Evolutionary conservation across 768 basidiomycete species (phyloP).

Genomic region (Lentinula edodes): DNA sequence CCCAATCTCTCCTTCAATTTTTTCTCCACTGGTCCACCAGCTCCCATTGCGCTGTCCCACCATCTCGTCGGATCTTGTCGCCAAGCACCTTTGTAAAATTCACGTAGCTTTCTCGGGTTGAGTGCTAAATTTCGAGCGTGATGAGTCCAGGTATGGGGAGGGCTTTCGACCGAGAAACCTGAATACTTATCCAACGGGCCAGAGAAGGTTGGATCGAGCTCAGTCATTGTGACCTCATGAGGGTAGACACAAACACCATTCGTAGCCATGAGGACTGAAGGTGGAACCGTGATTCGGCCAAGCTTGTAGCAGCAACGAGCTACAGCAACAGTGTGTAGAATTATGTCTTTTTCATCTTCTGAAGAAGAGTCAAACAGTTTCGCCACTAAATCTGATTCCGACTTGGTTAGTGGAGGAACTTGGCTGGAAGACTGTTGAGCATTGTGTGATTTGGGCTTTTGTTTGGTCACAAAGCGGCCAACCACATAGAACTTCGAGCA

Average conservation of each 20-base stretch:
- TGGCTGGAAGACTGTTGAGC: neutral
- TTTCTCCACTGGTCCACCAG: constrained; percentile 36
- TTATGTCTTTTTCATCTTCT: constrained; percentile 56
- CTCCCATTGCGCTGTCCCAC: constrained; percentile 57
- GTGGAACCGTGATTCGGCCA: constrained; percentile 70
- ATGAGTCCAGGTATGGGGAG: constrained; percentile 44
- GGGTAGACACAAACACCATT: constrained; percentile 47
- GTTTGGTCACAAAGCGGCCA: constrained; percentile 4
- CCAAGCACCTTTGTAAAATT: constrained; percentile 57
- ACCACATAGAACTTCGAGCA: constrained; percentile 1
- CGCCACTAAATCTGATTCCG: neutral
- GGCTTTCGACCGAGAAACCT: constrained; percentile 34
- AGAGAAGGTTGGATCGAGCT: neutral
- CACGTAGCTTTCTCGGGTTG: constrained; percentile 21
- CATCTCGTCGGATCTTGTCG: constrained; percentile 54
- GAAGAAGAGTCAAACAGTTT: constrained; percentile 15
- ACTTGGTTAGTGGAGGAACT: neutral
- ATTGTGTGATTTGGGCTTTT: neutral
- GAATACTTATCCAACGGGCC: constrained; percentile 20
- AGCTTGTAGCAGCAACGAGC: constrained; percentile 66
- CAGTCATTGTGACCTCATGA: neutral
- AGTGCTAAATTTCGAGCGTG: constrained; percentile 30
- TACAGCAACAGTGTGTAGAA: constrained; percentile 58
- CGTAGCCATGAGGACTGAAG: constrained; percentile 50
- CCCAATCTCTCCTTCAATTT: constrained; percentile 28